Evolutionary conservation across 495 filamentous ascomycete genomes (phyloP), one percentile per base, ranked within the genome.

Genomic region (Penicillium turbatum): DNA sequence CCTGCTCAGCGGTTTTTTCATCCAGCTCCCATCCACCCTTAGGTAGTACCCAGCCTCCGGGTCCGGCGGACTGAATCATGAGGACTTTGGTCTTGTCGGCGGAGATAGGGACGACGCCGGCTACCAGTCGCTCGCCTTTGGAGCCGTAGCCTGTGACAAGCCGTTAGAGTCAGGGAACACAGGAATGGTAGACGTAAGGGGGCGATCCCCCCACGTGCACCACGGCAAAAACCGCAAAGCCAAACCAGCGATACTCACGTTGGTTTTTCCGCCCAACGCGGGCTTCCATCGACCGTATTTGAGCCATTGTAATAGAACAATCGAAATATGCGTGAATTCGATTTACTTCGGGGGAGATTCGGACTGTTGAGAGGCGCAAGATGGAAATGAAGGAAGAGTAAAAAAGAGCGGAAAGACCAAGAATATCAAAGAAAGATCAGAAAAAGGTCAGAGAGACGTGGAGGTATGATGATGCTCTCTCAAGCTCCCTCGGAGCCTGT

Each of bases 1-100:
- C 86, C 45, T 87, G 83, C 57, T 80, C 69, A 15, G 82, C 78
- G 30, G 81, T 84, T 35, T 72, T 79, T 73, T 98, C 93, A 72
- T 98, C 93, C 15, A 82, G 86, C 71, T 98, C 93, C 89, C 95
- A 98, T 49, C 93, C 93, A 60, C 93, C 93, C 69, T 98, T 98
- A 48, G 93, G 93, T 50, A 98, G 78, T 35, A 98, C 92, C 93
- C 95, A 98, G 55, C 89, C 89, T 52, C 81, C 82, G 56, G 91
- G 88, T 48, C 89, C 81, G 46, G 87, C 89, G 39, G 92, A 96
- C 72, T 96, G 88, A 62, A 97, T 95, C 68, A 98, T 79, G 62
- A 98, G 79, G 48, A 98, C 93, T 71, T 86, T 79, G 55, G 81
- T 86, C 64, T 85, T 87, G 69, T 89, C 86, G 54, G 71, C 55